Evolutionary conservation across 139 green algal species (phyloP).

Genomic region (Coccomyxa sp.): DNA sequence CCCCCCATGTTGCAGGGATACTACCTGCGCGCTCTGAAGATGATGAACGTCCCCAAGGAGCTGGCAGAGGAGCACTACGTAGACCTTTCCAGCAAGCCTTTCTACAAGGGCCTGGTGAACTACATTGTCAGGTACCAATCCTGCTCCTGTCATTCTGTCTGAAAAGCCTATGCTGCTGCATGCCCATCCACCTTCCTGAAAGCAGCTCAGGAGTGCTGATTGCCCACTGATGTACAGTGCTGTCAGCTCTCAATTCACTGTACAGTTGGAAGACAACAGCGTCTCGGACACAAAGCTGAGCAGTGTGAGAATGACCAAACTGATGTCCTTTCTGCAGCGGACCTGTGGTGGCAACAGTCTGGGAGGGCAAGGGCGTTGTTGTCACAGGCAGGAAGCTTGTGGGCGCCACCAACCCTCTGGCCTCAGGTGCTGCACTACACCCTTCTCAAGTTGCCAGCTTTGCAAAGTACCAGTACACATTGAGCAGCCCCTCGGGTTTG

Average conservation of each 20-base stretch:
- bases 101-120: slow-evolving; percentile 80
- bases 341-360: slow-evolving; percentile 87
- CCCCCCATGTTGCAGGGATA: not conserved
- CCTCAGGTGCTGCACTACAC: too few species aligned
- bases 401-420: slow-evolving; percentile 82
- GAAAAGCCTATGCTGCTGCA: too few species aligned
- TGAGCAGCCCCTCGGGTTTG: too few species aligned
- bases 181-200: not conserved
- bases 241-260: too few species aligned
- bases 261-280: too few species aligned
- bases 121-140: slow-evolving; percentile 62
- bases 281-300: too few species aligned
- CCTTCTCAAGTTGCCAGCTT: too few species aligned
- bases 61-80: slow-evolving; percentile 89
- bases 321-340: slow-evolving; percentile 53
- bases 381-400: slow-evolving; percentile 20
- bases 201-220: not conserved
- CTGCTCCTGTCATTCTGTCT: too few species aligned
- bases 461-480: too few species aligned
- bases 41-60: slow-evolving; percentile 71
- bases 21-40: slow-evolving; percentile 65
- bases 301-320: too few species aligned
- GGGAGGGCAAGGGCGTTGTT: slow-evolving; percentile 74
- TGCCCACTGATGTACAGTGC: too few species aligned
- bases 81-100: slow-evolving; percentile 84